These are phyloP conservation scores for Phytopythium mirpurense DNA, from an alignment of 352 stramenopile species.

Conservation along the genomic window DNA sequence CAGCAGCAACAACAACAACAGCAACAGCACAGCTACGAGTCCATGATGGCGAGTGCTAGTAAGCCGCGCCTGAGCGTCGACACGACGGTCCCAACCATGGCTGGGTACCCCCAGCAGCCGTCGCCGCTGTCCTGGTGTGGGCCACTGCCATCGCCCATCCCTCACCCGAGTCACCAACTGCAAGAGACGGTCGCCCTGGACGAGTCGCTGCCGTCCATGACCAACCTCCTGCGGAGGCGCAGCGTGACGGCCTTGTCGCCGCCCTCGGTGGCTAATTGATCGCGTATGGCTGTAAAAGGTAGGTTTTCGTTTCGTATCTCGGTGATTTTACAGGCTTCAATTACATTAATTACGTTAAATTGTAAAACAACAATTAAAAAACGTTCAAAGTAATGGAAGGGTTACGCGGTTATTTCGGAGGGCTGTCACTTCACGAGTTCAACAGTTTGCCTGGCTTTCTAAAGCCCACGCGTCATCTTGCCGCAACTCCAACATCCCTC, in stretches of 20 bases:
- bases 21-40: no score
- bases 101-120: slow-evolving; percentile 3
- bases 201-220: slow-evolving; percentile 64
- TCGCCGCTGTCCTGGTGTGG: slow-evolving; percentile 4
- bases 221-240: slow-evolving; percentile 44
- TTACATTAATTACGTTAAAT: no score
- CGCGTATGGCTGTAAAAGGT: neutral
- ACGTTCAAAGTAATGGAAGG: no score
- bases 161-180: neutral
- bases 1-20: neutral
- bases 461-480: no score
- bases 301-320: neutral
- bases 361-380: no score
- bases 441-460: no score
- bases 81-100: neutral
- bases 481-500: neutral
- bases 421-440: no score
- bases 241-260: slow-evolving; percentile 1
- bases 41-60: neutral
- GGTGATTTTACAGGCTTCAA: no score
- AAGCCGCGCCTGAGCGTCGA: slow-evolving; percentile 5
- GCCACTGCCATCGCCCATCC: slow-evolving; percentile 4
- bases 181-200: neutral
- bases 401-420: neutral
- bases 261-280: slow-evolving; percentile 6